Evolutionary conservation across 176 grass and related monocot species (phyloP).

Genomic region (Zizania latifolia): DNA sequence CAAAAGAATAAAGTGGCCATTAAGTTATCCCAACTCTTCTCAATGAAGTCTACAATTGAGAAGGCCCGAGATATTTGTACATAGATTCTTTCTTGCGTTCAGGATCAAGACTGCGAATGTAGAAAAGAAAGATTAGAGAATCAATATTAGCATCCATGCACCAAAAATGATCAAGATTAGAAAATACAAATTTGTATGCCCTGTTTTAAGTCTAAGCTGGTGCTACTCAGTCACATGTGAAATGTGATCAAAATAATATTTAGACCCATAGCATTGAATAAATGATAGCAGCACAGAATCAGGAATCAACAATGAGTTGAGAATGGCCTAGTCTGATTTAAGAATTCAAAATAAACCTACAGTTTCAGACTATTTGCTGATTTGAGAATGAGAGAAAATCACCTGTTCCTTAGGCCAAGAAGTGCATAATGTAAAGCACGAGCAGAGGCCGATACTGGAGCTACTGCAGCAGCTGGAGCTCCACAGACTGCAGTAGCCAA

Average conservation of each 20-base stretch:
- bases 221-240: not conserved
- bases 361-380: not conserved
- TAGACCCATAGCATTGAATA: not conserved
- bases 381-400: not conserved
- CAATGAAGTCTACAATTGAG: constrained; percentile 42
- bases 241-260: not conserved
- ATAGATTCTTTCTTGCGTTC: constrained; percentile 89
- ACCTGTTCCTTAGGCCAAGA: constrained; percentile 92
- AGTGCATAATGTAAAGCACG: constrained; percentile 72
- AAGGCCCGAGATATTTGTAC: constrained; percentile 75
- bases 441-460: constrained; percentile 79
- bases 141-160: not conserved
- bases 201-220: not conserved
- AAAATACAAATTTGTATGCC: not conserved
- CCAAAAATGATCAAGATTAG: not conserved
- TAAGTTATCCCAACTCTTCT: constrained; percentile 11
- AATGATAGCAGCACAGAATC: not conserved
- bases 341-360: not conserved
- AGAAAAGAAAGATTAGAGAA: not conserved
- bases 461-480: constrained; percentile 84
- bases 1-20: constrained; percentile 16
- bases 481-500: constrained; percentile 75
- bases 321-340: not conserved
- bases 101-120: constrained; percentile 77
- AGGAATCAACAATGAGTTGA: not conserved